phyloP scores from a whole-genome alignment of 495 filamentous ascomycete species.

The Penicillium bovifimosum region DNA sequence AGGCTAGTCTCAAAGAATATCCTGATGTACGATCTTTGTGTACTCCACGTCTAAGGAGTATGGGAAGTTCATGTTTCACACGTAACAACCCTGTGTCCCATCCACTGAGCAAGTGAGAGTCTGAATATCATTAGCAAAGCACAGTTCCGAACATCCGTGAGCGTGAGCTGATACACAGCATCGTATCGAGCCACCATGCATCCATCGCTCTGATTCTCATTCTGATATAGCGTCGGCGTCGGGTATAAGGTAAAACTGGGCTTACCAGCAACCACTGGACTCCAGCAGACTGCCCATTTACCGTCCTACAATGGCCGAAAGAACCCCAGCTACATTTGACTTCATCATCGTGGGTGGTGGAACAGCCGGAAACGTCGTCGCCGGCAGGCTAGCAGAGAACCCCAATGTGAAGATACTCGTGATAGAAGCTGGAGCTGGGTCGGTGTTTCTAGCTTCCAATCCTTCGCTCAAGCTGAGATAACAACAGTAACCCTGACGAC shows the following conservation, averaged over 20 bases:
- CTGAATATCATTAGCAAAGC: background rate
- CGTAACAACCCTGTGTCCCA: background rate
- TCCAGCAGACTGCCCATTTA: too few relatives aligned
- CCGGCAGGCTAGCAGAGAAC: slow-evolving; percentile 53
- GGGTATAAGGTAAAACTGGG: background rate
- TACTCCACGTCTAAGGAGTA: too few relatives aligned
- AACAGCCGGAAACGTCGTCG: slow-evolving; percentile 54
- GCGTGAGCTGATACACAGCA: background rate
- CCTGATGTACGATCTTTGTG: too few relatives aligned
- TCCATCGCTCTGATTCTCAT: background rate
- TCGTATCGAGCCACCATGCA: background rate
- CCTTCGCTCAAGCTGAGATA: too few relatives aligned
- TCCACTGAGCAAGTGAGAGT: background rate
- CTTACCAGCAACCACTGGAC: background rate
- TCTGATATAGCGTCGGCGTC: background rate
- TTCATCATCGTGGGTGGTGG: slow-evolving; percentile 49
- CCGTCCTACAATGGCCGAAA: background rate
- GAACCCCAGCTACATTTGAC: slow-evolving; percentile 10
- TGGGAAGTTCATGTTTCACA: background rate
- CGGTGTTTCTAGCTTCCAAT: too few relatives aligned
- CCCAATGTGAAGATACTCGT: slow-evolving; percentile 47
- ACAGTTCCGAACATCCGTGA: background rate
- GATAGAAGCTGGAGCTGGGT: slow-evolving; percentile 42
- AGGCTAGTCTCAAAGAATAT: too few relatives aligned
- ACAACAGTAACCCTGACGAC: slow-evolving; percentile 31